Base-by-base conservation (phyloP, 352 stramenopile species). In the Globisporangium acanthophoron region DNA sequence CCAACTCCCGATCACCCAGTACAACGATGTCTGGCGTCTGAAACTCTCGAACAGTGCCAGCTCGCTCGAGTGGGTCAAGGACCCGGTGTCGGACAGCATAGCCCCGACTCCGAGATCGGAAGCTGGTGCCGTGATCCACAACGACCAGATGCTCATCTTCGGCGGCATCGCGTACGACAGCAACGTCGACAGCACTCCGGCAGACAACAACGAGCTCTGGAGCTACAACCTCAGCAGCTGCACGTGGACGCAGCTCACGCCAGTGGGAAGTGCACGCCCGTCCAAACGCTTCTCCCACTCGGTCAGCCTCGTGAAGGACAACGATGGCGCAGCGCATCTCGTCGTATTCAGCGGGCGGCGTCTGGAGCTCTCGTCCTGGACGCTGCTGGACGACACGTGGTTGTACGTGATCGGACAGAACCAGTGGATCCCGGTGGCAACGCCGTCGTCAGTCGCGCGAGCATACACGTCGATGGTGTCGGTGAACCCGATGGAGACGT, bases 381-480 rank as follows among this genome's bases (percentile, higher is more conserved):
- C 57, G 0, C 56, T 88, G 44, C 54, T 87, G 9, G 58, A 67
- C 4, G 80, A 90, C 52, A 60, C 73, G 18, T 90, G 80, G 80
- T 35, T 87, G 13, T 90, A 78, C 50, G 67, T 80, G 49, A 66
- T 90, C n/a, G 64, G 50, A 27, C 59, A 66, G 21, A 73, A 66
- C 20, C 45, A 58, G 45, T 90, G 80, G 80, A 63, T 65, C 11
- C 60, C 46, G 11, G 64, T 81, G 9, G 24, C 21, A n/a, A 62
- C 35, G 41, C 52, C 52, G 18, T 56, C 31, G 24, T 49, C 41
- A 35, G 64, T 62, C 27, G 71, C 72, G 39, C 80, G 80, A 2
- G 80, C 80, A 1, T 90, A 90, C 64, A 90, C 80, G 20, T 85
- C 80, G 15, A 61, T 81, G 55, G 65, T 90, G n/a, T 69, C 71